phyloP scores from a whole-genome alignment of 2,329 filamentous ascomycete genomes.

The Pestalotiopsis sp. region DNA sequence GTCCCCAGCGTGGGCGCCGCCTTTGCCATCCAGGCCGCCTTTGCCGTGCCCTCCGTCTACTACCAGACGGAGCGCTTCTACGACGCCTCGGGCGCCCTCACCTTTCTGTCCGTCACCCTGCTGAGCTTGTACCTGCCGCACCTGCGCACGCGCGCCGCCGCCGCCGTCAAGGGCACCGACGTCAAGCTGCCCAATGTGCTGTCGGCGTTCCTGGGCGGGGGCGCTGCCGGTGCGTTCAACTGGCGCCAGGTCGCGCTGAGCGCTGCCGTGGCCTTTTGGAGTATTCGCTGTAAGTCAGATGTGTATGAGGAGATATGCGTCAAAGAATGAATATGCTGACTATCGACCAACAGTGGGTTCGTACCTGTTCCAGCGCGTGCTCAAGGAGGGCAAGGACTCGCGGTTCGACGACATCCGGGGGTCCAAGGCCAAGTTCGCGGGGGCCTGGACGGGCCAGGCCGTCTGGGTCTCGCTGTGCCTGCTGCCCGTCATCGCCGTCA shows the following conservation, averaged over 20 bases:
- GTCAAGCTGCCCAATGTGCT: slow-evolving; percentile 49
- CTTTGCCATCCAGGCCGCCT: slow-evolving; percentile 64
- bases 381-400: slow-evolving; percentile 60
- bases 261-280: slow-evolving; percentile 56
- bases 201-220: slow-evolving; percentile 44
- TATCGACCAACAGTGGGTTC: slow-evolving; percentile 49
- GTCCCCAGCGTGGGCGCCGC: slow-evolving; percentile 65
- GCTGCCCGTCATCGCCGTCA: slow-evolving; percentile 66
- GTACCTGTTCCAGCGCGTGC: slow-evolving; percentile 66
- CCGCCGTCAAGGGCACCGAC: slow-evolving; percentile 36
- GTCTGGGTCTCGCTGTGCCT: slow-evolving; percentile 70
- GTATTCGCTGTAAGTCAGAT: slow-evolving; percentile 52
- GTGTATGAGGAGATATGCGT: neutral
- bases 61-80: slow-evolving; percentile 68
- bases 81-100: slow-evolving; percentile 68
- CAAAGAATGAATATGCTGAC: neutral
- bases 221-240: slow-evolving; percentile 47
- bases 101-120: slow-evolving; percentile 66
- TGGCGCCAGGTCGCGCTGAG: slow-evolving; percentile 57
- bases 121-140: slow-evolving; percentile 64
- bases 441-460: slow-evolving; percentile 57
- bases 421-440: slow-evolving; percentile 37
- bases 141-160: slow-evolving; percentile 55
- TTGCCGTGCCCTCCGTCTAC: slow-evolving; percentile 64
- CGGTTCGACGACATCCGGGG: slow-evolving; percentile 46